Evolutionary conservation across 1,284 basidiomycete genomes (phyloP).

Genomic region (Irpex rosettiformis): DNA sequence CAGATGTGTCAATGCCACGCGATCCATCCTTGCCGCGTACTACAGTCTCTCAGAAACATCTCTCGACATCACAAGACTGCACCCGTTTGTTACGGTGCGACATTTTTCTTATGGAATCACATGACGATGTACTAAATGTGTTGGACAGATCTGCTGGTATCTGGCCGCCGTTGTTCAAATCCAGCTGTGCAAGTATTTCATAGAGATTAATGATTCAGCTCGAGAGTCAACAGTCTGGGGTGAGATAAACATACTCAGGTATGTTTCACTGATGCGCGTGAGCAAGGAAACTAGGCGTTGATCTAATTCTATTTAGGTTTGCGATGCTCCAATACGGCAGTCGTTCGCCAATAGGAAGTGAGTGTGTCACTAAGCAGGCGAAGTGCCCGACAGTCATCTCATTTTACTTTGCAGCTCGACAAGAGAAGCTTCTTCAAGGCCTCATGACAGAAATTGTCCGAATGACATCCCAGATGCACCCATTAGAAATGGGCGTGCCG

Average conservation of each 20-base stretch:
- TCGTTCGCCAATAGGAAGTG: constrained; percentile 79
- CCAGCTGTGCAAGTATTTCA: constrained; percentile 79
- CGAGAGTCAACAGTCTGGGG: constrained; percentile 77
- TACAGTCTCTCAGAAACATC: constrained; percentile 74
- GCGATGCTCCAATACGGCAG: constrained; percentile 78
- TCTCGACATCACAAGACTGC: constrained; percentile 70
- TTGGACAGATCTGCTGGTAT: constrained; percentile 77
- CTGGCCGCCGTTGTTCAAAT: constrained; percentile 80
- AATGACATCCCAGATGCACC: constrained; percentile 72
- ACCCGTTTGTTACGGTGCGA: constrained; percentile 76
- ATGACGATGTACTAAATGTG: constrained; percentile 5
- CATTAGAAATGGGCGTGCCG: constrained; percentile 72
- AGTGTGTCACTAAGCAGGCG: constrained; percentile 30
- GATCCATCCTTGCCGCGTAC: constrained; percentile 67
- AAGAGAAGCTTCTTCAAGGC: constrained; percentile 76
- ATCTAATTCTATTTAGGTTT: constrained; percentile 42
- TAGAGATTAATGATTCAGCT: constrained; percentile 67
- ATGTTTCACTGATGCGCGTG: neutral
- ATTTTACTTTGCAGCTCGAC: constrained; percentile 49
- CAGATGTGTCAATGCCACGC: constrained; percentile 70
- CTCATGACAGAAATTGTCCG: constrained; percentile 82
- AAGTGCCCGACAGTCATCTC: constrained; percentile 14
- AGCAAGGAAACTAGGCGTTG: neutral
- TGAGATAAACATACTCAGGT: constrained; percentile 79
- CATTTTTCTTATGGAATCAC: neutral